These are phyloP conservation scores for Puccinellia tenuiflora DNA, from an alignment of 176 grass and related monocot genomes.

Conservation along the genomic window DNA sequence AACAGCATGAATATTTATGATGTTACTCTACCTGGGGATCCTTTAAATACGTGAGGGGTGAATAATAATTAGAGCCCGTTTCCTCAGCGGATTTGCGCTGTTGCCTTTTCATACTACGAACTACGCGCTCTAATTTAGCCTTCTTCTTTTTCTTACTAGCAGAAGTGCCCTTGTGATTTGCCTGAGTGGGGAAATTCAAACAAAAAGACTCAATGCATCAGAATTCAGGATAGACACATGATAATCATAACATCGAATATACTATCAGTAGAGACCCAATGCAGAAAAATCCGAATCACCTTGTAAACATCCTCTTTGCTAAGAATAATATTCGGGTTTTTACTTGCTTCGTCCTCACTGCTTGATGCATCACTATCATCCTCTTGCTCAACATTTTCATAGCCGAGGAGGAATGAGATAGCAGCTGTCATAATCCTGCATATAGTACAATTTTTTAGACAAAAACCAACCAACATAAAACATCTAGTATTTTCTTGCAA, in stretches of 20 bases:
- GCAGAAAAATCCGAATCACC: constrained; percentile 31
- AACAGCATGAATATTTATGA: constrained; percentile 1
- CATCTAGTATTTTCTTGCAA: neutral
- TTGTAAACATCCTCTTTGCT: constrained; percentile 95
- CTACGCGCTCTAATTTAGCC: constrained; percentile 78
- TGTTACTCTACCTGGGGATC: constrained; percentile 67
- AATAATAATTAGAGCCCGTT: constrained; percentile 70
- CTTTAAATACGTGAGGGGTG: constrained; percentile 78
- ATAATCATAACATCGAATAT: constrained; percentile 2
- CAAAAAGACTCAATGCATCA: constrained; percentile 11
- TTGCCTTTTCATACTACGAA: constrained; percentile 95
- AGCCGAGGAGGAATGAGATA: constrained; percentile 91
- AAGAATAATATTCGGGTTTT: constrained; percentile 62
- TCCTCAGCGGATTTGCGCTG: constrained; percentile 62
- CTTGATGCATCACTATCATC: constrained; percentile 73
- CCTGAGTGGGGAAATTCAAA: constrained; percentile 36
- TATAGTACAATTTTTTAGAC: constrained; percentile 15
- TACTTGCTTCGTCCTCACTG: constrained; percentile 64
- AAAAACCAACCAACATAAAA: neutral
- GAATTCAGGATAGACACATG: neutral
- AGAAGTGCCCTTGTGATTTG: constrained; percentile 76
- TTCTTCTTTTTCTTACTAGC: constrained; percentile 99
- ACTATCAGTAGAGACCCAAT: neutral
- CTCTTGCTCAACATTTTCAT: constrained; percentile 71
- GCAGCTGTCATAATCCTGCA: constrained; percentile 83